Conservation (phyloP, 192 early-diverging fungal species). For the Coemansia sp. region DNA sequence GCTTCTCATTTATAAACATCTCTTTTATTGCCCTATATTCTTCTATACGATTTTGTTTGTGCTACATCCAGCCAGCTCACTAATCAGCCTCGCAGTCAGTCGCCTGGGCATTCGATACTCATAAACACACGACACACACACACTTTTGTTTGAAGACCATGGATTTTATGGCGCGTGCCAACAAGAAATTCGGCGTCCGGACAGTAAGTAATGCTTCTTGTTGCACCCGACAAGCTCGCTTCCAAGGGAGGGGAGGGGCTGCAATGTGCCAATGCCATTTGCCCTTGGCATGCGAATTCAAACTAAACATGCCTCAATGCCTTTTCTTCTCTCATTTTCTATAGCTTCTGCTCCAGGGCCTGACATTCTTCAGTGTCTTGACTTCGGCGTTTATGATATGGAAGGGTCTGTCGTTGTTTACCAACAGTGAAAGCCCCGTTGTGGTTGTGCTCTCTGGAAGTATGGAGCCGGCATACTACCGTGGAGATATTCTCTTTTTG, state of each 20-base stretch:
- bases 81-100: no score
- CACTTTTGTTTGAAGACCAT: no score
- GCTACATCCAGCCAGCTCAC: no score
- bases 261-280: background rate
- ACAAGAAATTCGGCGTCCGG: conserved; percentile 38
- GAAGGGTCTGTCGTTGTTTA: conserved; percentile 83
- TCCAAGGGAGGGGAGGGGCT: no score
- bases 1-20: background rate
- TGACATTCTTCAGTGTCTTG: conserved; percentile 87
- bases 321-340: background rate
- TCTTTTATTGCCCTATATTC: background rate
- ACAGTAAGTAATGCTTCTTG: conserved; percentile 46
- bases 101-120: no score
- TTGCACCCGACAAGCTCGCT: no score
- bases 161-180: conserved; percentile 38
- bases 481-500: conserved; percentile 92
- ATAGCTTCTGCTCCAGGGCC: conserved; percentile 62
- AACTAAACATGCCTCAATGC: no score
- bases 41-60: background rate
- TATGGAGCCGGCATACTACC: conserved; percentile 96
- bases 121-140: no score
- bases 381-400: conserved; percentile 95
- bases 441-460: conserved; percentile 95
- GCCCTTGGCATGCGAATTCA: background rate
- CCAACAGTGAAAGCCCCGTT: conserved; percentile 92